A percentile compares a stretch with the other conserved stretches of the same genome.
These are phyloP conservation scores for Tetragonia tetragonoides DNA, from an alignment of 148 eudicot species.

Conservation along the genomic window DNA sequence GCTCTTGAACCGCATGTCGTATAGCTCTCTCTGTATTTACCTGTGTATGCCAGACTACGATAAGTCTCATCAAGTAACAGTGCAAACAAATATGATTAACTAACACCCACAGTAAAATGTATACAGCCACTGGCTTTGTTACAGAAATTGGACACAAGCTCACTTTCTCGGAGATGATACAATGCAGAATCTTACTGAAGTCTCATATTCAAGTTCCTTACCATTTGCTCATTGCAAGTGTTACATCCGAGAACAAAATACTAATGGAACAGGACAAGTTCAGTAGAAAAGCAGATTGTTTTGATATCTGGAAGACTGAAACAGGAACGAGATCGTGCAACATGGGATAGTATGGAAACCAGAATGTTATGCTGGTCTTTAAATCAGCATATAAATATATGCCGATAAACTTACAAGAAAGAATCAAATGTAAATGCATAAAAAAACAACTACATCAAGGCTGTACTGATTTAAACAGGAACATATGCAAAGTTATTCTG, in stretches of 20 bases:
- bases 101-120: neutral
- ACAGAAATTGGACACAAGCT: neutral
- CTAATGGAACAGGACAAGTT: neutral
- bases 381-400: neutral
- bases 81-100: neutral
- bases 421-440: neutral
- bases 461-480: neutral
- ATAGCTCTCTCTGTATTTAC: slow-evolving; percentile 98
- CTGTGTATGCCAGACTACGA: slow-evolving; percentile 32
- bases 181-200: neutral
- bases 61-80: neutral
- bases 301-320: neutral
- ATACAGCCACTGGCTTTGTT: neutral
- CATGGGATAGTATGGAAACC: neutral
- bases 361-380: neutral
- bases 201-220: neutral
- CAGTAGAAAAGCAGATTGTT: neutral
- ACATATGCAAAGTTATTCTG: too few relatives aligned
- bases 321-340: neutral
- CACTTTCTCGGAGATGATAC: neutral
- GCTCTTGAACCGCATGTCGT: slow-evolving; percentile 94
- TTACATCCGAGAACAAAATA: neutral
- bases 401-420: neutral
- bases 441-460: neutral
- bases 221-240: neutral